Evolutionary conservation across 768 basidiomycete genomes (phyloP).

Genomic region (Tephrocybe sp.): DNA sequence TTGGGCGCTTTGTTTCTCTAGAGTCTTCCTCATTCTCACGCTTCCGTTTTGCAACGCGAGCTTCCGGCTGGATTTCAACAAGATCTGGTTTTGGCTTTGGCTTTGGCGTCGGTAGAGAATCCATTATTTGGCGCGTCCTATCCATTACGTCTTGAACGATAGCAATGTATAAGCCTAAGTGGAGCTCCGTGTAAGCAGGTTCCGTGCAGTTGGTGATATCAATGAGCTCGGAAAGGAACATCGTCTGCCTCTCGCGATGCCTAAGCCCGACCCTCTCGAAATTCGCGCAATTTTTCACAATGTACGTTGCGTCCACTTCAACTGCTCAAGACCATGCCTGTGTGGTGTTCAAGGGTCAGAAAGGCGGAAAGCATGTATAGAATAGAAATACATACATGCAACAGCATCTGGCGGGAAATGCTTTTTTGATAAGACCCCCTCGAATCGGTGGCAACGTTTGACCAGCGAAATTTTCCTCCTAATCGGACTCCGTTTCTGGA

Average conservation of each 20-base stretch:
- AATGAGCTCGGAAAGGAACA: conserved; percentile 19
- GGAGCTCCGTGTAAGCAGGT: conserved; percentile 18
- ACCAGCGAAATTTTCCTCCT: too few species aligned
- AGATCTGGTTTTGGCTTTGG: background rate
- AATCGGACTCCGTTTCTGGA: too few species aligned
- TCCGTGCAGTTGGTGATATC: conserved; percentile 7
- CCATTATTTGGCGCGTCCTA: conserved; percentile 5
- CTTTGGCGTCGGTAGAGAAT: background rate
- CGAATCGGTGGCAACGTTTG: too few species aligned
- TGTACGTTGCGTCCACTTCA: conserved; percentile 13
- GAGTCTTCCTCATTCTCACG: background rate
- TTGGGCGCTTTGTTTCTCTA: background rate
- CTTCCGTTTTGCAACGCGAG: background rate
- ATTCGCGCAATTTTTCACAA: conserved; percentile 19
- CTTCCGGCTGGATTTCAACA: background rate
- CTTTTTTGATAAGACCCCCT: too few species aligned
- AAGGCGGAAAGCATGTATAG: background rate
- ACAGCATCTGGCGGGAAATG: too few species aligned
- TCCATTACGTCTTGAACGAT: conserved; percentile 17
- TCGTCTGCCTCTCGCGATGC: conserved; percentile 19
- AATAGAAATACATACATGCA: too few species aligned
- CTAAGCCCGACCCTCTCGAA: conserved; percentile 19
- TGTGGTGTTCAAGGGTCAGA: background rate
- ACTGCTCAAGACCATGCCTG: conserved; percentile 21
- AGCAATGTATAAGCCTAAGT: conserved; percentile 16